These are phyloP conservation scores for Scenedesmus sp. DNA, from an alignment of 163 green algal genomes.

Conservation along the genomic window DNA sequence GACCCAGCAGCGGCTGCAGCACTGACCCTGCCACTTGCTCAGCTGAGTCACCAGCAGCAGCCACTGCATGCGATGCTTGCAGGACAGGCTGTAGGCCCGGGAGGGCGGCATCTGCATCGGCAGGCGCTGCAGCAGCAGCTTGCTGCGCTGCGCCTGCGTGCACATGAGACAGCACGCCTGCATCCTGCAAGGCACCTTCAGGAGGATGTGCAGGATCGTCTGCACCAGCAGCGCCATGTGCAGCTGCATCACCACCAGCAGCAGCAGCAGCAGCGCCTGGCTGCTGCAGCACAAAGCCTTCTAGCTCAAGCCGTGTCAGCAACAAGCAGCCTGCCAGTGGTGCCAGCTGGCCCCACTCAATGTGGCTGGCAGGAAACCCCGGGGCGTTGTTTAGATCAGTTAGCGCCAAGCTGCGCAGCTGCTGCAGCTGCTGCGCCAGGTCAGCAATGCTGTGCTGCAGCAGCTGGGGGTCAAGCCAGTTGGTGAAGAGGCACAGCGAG, in stretches of 20 bases:
- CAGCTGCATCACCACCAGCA: too few species aligned
- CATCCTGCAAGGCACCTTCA: too few species aligned
- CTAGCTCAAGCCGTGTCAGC: not conserved
- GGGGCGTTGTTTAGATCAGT: not conserved
- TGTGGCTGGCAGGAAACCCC: not conserved
- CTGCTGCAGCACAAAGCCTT: not conserved
- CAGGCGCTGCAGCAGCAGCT: too few species aligned
- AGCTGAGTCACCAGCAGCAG: too few species aligned
- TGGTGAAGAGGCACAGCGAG: not conserved
- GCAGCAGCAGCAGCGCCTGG: not conserved
- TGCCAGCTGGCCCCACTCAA: not conserved
- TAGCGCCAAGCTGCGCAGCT: not conserved
- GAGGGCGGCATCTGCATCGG: not conserved
- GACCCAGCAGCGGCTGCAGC: not conserved
- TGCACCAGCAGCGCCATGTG: too few species aligned
- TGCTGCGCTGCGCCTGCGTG: too few species aligned
- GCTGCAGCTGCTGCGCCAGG: not conserved
- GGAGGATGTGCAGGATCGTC: too few species aligned
- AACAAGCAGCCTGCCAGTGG: not conserved
- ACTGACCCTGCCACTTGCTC: too few species aligned
- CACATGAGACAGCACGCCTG: too few species aligned
- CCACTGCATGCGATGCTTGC: not conserved
- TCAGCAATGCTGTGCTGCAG: not conserved
- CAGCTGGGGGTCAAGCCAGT: not conserved
- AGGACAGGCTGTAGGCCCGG: not conserved